Evolutionary conservation across 1,284 basidiomycete genomes (phyloP).

Genomic region (Malassezia vespertilionis): DNA sequence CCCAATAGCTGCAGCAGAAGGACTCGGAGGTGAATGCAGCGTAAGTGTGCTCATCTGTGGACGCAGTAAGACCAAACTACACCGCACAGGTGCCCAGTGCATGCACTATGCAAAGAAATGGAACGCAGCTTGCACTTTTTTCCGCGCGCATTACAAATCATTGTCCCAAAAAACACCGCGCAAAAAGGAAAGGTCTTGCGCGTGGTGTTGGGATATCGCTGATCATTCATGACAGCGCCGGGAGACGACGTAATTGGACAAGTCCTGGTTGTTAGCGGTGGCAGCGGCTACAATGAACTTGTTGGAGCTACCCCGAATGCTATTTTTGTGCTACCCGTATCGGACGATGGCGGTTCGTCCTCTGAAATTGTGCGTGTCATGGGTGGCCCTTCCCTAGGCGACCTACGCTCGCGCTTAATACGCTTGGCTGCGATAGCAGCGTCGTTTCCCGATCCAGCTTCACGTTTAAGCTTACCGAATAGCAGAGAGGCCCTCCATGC

Average conservation of each 20-base stretch:
- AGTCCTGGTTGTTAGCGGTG: constrained; percentile 51
- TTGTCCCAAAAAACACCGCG: too few relatives aligned
- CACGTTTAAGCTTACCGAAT: constrained; percentile 51
- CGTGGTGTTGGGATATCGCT: too few relatives aligned
- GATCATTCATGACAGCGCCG: too few relatives aligned
- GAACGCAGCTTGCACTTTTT: too few relatives aligned
- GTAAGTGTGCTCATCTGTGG: background rate
- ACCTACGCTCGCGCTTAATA: constrained; percentile 64
- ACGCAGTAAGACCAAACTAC: background rate
- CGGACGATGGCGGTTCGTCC: constrained; percentile 57
- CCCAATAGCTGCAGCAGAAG: background rate
- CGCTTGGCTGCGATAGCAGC: constrained; percentile 63
- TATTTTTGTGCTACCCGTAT: constrained; percentile 53
- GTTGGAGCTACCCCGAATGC: constrained; percentile 51
- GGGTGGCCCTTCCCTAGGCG: constrained; percentile 41
- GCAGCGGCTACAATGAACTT: constrained; percentile 52
- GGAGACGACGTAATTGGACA: constrained; percentile 21
- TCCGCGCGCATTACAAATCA: too few relatives aligned
- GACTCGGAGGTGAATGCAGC: constrained; percentile 1
- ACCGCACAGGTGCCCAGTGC: too few relatives aligned
- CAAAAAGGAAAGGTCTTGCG: too few relatives aligned
- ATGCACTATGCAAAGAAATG: too few relatives aligned
- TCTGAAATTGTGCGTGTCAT: constrained; percentile 35
- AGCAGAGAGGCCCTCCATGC: constrained; percentile 55
- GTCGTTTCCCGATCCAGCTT: constrained; percentile 36